phyloP scores from a whole-genome alignment of 345 rosid genomes.

The Draba incana region DNA sequence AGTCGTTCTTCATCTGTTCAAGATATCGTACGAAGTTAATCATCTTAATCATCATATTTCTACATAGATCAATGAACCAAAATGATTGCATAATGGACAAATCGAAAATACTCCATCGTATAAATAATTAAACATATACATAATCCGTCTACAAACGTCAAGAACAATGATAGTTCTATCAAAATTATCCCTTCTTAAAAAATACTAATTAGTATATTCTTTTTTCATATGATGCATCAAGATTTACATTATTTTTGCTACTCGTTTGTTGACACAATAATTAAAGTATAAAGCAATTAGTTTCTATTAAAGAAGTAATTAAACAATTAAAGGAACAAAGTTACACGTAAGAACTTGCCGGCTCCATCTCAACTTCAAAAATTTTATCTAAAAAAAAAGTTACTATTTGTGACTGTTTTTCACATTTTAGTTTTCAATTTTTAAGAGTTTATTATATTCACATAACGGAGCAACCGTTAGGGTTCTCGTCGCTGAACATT shows the following conservation, averaged over 20 bases:
- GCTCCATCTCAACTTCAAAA: slow-evolving; percentile 30
- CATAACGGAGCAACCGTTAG: slow-evolving; percentile 42
- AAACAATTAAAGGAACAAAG: slow-evolving; percentile 26
- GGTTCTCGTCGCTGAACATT: slow-evolving; percentile 47
- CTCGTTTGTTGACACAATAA: slow-evolving; percentile 18
- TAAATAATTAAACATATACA: neutral
- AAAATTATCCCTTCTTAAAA: neutral
- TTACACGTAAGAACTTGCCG: slow-evolving; percentile 33
- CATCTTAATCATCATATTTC: slow-evolving; percentile 32
- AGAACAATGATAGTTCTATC: slow-evolving; percentile 20
- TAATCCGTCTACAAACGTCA: neutral
- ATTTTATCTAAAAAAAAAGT: slow-evolving; percentile 8
- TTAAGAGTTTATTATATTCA: slow-evolving; percentile 13
- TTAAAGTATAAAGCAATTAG: slow-evolving; percentile 30
- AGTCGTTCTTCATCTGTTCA: slow-evolving; percentile 1
- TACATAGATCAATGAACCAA: slow-evolving; percentile 14
- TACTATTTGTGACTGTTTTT: slow-evolving; percentile 8
- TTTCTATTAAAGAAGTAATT: slow-evolving; percentile 12
- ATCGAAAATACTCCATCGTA: neutral
- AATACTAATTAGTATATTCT: neutral
- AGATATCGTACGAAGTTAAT: slow-evolving; percentile 24
- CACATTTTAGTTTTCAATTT: slow-evolving; percentile 1
- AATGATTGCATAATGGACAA: neutral
- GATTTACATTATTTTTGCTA: slow-evolving; percentile 14
- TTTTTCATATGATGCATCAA: slow-evolving; percentile 12